A percentile compares a stretch with the other conserved stretches of the same genome.
Evolutionary conservation across 495 filamentous ascomycete species (phyloP).

Genomic region (Penicillium tannophilum): DNA sequence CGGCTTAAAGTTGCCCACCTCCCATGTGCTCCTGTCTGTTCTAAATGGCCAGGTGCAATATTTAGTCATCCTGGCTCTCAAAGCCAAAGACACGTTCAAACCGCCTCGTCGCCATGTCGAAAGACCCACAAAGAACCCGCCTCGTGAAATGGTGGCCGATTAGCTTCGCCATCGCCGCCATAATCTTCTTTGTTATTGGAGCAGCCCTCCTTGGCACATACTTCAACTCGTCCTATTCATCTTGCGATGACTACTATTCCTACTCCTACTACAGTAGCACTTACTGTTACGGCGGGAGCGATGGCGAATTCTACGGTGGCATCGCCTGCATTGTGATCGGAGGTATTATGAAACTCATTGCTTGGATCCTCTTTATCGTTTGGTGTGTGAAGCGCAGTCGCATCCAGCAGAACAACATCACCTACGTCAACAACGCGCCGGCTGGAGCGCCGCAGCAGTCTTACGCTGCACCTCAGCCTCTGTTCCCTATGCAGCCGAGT

Average conservation of each 20-base stretch:
- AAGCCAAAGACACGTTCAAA: neutral
- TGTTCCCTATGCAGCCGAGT: conserved; percentile 10
- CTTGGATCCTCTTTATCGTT: conserved; percentile 26
- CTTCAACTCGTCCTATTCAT: conserved; percentile 6
- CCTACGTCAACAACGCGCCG: conserved; percentile 18
- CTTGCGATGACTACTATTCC: conserved; percentile 12
- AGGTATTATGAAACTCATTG: conserved; percentile 22
- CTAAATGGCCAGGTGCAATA: neutral
- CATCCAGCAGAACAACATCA: conserved; percentile 11
- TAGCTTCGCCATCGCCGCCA: conserved; percentile 24
- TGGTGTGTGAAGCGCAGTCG: conserved; percentile 25
- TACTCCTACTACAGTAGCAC: conserved; percentile 10
- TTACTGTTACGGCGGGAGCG: conserved; percentile 10
- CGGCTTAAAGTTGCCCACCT: neutral
- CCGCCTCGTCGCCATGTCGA: neutral
- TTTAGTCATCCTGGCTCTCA: conserved; percentile 1
- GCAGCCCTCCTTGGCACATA: conserved; percentile 25
- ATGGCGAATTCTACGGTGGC: conserved; percentile 21
- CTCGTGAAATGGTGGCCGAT: conserved; percentile 26
- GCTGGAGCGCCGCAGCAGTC: conserved; percentile 11
- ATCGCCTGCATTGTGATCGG: conserved; percentile 22
- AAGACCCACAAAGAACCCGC: conserved; percentile 3
- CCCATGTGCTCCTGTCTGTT: neutral
- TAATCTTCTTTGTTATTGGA: conserved; percentile 27
- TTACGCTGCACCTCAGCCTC: conserved; percentile 19